Percentiles rank a stretch among this genome's conserved stretches.
Conservation (phyloP, 179 eudicot species). For the Spergularia azorica region DNA sequence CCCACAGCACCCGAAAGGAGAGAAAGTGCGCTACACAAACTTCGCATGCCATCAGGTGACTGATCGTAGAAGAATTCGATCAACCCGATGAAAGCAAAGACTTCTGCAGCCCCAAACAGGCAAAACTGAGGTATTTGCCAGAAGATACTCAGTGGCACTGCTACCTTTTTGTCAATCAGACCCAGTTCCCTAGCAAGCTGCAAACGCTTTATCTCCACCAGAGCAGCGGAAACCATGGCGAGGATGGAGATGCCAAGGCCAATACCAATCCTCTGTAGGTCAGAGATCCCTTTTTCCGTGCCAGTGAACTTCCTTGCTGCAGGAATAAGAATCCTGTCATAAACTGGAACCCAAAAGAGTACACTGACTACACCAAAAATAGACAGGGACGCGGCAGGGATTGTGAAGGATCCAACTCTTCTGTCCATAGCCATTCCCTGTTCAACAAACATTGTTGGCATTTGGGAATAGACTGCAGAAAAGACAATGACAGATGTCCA, state of each 20-base stretch:
- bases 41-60: conserved; percentile 43
- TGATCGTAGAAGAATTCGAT: conserved; percentile 39
- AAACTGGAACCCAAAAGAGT: conserved; percentile 38
- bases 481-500: conserved; percentile 52
- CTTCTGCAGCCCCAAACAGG: conserved; percentile 40
- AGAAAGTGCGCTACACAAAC: conserved; percentile 35
- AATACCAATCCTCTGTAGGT: conserved; percentile 37
- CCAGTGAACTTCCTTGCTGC: conserved; percentile 31
- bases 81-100: conserved; percentile 34
- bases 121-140: conserved; percentile 36
- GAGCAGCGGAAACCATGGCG: conserved; percentile 34
- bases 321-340: conserved; percentile 34
- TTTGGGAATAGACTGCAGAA: conserved; percentile 43
- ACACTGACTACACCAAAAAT: conserved; percentile 30
- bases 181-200: conserved; percentile 24
- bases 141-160: conserved; percentile 26
- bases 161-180: conserved; percentile 17
- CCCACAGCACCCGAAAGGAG: conserved; percentile 32
- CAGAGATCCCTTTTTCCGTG: conserved; percentile 33
- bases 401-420: conserved; percentile 34
- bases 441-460: conserved; percentile 44
- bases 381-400: conserved; percentile 38
- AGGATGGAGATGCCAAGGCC: conserved; percentile 38
- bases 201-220: conserved; percentile 32
- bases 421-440: conserved; percentile 53